Conservation (phyloP, 257 asterid genomes). For the Lycium barbarum region DNA sequence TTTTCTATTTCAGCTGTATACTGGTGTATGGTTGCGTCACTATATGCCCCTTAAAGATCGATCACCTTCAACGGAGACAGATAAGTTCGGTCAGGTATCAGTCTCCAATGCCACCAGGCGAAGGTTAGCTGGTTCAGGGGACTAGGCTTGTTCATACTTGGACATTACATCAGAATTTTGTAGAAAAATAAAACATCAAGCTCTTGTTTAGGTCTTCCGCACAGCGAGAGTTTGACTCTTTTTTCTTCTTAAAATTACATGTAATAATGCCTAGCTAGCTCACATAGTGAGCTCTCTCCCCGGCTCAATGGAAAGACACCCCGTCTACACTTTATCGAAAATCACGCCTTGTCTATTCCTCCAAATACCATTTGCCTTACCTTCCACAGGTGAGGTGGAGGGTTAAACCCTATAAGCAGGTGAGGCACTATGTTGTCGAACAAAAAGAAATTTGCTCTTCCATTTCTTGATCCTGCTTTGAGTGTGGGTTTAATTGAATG, state of each 20-base stretch:
- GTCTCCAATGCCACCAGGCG: conserved; percentile 91
- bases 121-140: conserved; percentile 83
- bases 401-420: no score
- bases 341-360: no score
- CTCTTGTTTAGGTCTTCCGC: background rate
- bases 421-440: no score
- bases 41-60: conserved; percentile 72
- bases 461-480: no score
- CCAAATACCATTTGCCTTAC: no score
- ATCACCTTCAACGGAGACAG: conserved; percentile 46
- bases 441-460: no score
- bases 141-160: conserved; percentile 41
- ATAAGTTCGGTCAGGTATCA: conserved; percentile 80
- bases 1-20: conserved; percentile 66
- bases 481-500: no score
- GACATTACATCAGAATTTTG: background rate
- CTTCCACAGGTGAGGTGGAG: no score
- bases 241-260: background rate
- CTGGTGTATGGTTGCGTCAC: conserved; percentile 89
- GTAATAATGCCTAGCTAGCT: background rate
- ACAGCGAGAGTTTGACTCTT: background rate
- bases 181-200: background rate
- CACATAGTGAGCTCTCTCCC: no score
- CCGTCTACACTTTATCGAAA: no score
- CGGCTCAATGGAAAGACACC: no score